phyloP scores from a whole-genome alignment of 1,139 yeast species.

The Kurtzmaniella natalensis region DNA sequence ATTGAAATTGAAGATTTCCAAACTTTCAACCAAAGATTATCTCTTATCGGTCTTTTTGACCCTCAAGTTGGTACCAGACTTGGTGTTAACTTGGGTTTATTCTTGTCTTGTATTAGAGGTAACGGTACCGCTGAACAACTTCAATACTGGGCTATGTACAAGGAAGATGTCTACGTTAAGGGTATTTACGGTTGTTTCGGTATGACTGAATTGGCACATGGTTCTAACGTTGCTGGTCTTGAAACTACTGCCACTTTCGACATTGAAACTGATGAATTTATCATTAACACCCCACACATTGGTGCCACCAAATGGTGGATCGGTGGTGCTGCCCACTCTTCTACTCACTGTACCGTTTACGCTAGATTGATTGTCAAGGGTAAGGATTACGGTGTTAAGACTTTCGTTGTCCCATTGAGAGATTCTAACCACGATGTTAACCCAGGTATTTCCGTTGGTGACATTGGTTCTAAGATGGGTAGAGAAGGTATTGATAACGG shows the following conservation, averaged over 20 bases:
- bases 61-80: constrained; percentile 55
- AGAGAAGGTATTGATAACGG: constrained; percentile 49
- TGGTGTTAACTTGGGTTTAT: constrained; percentile 67
- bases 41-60: constrained; percentile 55
- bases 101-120: constrained; percentile 65
- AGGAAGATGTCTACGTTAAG: constrained; percentile 33
- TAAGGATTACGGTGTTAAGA: constrained; percentile 46
- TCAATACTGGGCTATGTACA: constrained; percentile 36
- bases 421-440: constrained; percentile 39
- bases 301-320: constrained; percentile 54
- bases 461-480: constrained; percentile 49
- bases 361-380: constrained; percentile 43
- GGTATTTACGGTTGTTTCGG: constrained; percentile 45
- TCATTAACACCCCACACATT: constrained; percentile 45
- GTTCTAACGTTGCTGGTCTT: constrained; percentile 44
- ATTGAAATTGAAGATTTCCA: constrained; percentile 33
- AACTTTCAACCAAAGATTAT: constrained; percentile 35
- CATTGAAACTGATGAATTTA: constrained; percentile 35
- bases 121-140: constrained; percentile 56
- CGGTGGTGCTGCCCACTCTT: constrained; percentile 50
- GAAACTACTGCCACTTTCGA: constrained; percentile 47
- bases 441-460: constrained; percentile 45
- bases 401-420: constrained; percentile 46
- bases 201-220: constrained; percentile 49
- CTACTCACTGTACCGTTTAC: constrained; percentile 41